Conservation (phyloP, 1,139 yeast genomes). For the Magnusiomyces paraingens region DNA sequence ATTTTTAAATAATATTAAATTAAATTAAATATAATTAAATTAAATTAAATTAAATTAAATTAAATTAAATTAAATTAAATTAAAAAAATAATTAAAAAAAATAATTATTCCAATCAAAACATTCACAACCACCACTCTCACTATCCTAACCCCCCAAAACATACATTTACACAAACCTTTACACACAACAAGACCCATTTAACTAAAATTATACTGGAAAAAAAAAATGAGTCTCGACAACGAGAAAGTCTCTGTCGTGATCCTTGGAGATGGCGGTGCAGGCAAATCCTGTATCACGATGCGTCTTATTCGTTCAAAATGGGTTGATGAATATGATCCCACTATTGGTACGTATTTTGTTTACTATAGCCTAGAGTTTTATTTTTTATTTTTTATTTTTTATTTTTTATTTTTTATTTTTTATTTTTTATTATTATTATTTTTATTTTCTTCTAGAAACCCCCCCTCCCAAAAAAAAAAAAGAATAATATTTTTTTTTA, state of each 20-base stretch:
- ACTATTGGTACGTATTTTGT: slow-evolving; percentile 30
- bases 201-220: neutral
- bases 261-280: slow-evolving; percentile 19
- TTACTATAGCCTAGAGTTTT: neutral
- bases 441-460: neutral
- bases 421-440: too few species aligned
- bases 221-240: neutral
- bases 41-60: neutral
- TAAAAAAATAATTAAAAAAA: neutral
- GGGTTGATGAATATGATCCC: slow-evolving; percentile 34
- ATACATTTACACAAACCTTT: neutral
- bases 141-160: too few species aligned
- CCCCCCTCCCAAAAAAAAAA: too few species aligned
- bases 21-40: too few species aligned
- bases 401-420: too few species aligned
- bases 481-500: too few species aligned
- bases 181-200: neutral
- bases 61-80: neutral
- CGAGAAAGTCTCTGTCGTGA: slow-evolving; percentile 5
- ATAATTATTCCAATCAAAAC: too few species aligned
- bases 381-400: neutral
- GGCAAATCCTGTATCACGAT: slow-evolving; percentile 33
- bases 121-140: too few species aligned
- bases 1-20: too few species aligned
- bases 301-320: slow-evolving; percentile 32